Conservation (phyloP, 2,329 filamentous ascomycete species). For the Aspergillus puulaauensis region DNA sequence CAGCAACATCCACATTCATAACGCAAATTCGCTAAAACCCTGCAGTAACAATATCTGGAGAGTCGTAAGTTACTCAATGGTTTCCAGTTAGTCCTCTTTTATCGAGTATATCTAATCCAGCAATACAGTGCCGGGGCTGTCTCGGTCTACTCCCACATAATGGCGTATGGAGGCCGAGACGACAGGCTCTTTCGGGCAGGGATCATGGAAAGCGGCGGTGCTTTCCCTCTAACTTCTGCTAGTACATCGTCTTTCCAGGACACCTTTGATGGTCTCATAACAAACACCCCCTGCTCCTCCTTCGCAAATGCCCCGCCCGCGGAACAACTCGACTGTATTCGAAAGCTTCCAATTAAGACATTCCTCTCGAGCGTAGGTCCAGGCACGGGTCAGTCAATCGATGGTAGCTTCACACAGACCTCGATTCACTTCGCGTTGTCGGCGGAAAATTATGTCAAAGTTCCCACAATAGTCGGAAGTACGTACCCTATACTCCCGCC, state of each 20-base stretch:
- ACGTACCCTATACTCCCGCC: not conserved
- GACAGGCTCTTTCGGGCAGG: not conserved
- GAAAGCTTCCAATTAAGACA: not conserved
- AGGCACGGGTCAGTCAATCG: not conserved
- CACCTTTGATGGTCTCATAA: not conserved
- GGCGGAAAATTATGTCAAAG: not conserved
- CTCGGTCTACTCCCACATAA: not conserved
- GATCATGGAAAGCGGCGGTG: not conserved
- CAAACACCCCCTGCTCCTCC: not conserved
- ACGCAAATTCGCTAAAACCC: not conserved
- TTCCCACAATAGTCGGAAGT: constrained; percentile 2
- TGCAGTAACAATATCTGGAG: not conserved
- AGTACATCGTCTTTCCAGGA: not conserved
- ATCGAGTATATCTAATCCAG: no score
- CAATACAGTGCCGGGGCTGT: not conserved
- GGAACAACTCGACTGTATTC: not conserved
- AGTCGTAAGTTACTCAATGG: not conserved
- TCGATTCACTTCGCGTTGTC: not conserved
- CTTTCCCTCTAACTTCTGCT: not conserved
- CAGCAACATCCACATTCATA: not conserved
- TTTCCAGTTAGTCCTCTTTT: no score
- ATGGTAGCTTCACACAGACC: not conserved
- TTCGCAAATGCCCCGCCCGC: not conserved
- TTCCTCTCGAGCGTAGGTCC: not conserved
- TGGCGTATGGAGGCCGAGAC: not conserved